These are phyloP conservation scores for Fusarium sp. DNA, from an alignment of 2,329 filamentous ascomycete species.

Conservation along the genomic window DNA sequence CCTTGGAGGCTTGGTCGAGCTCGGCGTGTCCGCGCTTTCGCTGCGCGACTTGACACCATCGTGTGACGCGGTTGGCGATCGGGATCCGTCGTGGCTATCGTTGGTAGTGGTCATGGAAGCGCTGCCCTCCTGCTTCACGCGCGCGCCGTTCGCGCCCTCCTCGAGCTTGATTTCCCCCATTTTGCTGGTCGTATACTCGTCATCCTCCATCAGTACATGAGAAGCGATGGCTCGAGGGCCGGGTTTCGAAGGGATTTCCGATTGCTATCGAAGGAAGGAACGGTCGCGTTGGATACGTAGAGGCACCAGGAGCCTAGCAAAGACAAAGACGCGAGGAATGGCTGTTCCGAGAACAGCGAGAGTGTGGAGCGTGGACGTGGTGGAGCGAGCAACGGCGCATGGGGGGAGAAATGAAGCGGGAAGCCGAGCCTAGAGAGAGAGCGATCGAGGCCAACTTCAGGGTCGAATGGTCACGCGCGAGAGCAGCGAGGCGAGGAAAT, in stretches of 20 bases:
- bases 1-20: conserved; percentile 72
- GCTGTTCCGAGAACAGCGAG: conserved; percentile 39
- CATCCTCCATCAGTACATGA: conserved; percentile 55
- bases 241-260: conserved; percentile 12
- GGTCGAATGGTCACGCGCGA: conserved; percentile 29
- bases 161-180: conserved; percentile 61
- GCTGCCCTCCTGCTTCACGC: conserved; percentile 56
- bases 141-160: conserved; percentile 53
- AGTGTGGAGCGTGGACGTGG: conserved; percentile 43
- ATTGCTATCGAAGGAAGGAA: conserved; percentile 14
- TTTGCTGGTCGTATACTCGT: conserved; percentile 53
- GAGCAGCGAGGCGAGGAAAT: conserved; percentile 18
- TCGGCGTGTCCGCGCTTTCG: conserved; percentile 61
- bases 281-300: conserved; percentile 22
- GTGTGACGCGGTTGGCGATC: conserved; percentile 57
- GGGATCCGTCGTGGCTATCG: conserved; percentile 41
- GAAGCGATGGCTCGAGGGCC: conserved; percentile 29
- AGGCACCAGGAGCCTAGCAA: conserved; percentile 31
- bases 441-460: conserved; percentile 30
- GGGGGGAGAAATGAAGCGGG: conserved; percentile 33
- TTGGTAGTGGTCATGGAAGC: conserved; percentile 54
- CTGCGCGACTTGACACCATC: conserved; percentile 60
- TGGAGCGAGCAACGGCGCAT: conserved; percentile 45
- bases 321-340: conserved; percentile 37
- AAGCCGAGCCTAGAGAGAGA: conserved; percentile 20